phyloP scores from a whole-genome alignment of 140 eudicot species.

The Stevia rebaudiana region DNA sequence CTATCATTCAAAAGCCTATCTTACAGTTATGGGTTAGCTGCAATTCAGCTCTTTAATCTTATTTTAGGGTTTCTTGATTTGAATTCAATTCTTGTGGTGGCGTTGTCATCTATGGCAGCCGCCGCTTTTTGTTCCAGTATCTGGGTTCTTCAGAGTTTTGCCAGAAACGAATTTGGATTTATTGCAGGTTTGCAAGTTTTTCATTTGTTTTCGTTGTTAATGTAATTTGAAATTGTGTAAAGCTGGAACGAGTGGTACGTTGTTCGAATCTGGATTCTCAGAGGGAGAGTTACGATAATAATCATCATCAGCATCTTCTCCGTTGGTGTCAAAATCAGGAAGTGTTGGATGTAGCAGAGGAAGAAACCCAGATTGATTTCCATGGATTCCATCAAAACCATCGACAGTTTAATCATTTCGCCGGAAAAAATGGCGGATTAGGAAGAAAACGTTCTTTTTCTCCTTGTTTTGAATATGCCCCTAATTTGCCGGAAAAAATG shows the following conservation, averaged over 20 bases:
- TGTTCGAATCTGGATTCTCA: conserved; percentile 66
- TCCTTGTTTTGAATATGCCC: conserved; percentile 36
- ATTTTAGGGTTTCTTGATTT: background rate
- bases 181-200: no score
- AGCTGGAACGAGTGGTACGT: no score
- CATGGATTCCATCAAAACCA: conserved; percentile 17
- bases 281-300: conserved; percentile 26
- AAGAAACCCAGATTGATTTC: conserved; percentile 1
- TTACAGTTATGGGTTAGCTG: conserved; percentile 18
- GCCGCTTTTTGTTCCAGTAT: no score
- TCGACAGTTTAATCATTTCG: background rate
- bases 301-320: background rate
- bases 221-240: no score
- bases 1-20: conserved; percentile 24
- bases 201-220: no score
- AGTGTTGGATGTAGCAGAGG: conserved; percentile 16
- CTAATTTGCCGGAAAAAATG: conserved; percentile 43
- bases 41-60: conserved; percentile 14
- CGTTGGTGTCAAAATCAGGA: conserved; percentile 10
- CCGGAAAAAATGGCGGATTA: conserved; percentile 16
- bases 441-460: no score
- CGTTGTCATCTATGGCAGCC: no score
- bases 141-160: no score
- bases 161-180: no score
- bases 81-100: no score